Evolutionary conservation across 768 basidiomycete species (phyloP), one percentile per base, ranked within the genome.

Genomic region (Amanita rubescens): DNA sequence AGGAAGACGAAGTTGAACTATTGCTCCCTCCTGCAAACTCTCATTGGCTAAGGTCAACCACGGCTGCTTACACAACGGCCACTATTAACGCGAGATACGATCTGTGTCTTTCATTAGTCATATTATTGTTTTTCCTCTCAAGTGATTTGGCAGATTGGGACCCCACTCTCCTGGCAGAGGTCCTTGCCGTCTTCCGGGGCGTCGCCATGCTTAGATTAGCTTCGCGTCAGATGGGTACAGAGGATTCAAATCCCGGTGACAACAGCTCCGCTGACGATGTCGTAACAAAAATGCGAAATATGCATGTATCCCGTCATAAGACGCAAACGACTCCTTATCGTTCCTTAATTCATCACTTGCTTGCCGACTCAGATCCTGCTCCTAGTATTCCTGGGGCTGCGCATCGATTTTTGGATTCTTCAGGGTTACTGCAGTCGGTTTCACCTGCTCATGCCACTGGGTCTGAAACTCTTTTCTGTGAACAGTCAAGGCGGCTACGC

Each of bases 101-200:
- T 51, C 73, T 91, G 30, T 80, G 80, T 55, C 71, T 88, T 19
- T 75, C 81, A 10, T 68, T 92, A 42, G 69, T 88, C 48, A 75
- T 77, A 20, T 66, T 90, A 24, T 73, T 91, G 15, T 84, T 89
- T 64, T 88, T 89, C 71, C 71, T 87, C 48, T 75, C 80, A 6
- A 80, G 84, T 22, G 78, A 82, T 35, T 67, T 85, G n/a, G 68
- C 70, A 33, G 68, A 72, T 32, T 86, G 85, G 82, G 81, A 85
- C 61, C 79, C 80, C 15, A 70, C 81, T 19, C 61, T 88, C 24
- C 66, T 87, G 44, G 82, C 80, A 8, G 87, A 90, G 63, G 78
- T 89, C 20, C 84, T 91, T 65, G 85, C 86, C 7, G 81, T 90
- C 24, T 90, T 86, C 59, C 78, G 88, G n/a, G 87, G 86, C 12